These are phyloP conservation scores for Serendipita vermifera DNA, from an alignment of 768 basidiomycete genomes.

Conservation along the genomic window DNA sequence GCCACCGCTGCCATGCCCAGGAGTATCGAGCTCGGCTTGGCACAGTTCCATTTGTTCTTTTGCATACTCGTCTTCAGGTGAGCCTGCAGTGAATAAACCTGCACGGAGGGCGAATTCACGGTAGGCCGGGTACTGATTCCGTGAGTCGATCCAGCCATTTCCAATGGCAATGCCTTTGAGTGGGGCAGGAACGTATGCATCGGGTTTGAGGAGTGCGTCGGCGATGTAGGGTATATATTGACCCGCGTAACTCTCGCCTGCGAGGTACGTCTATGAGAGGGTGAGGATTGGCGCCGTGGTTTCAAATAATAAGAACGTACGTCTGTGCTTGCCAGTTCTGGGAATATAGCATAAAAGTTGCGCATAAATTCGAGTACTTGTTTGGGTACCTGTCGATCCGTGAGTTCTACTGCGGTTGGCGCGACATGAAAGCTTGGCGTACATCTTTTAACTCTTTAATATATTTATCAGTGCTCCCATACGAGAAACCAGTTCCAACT, in stretches of 20 bases:
- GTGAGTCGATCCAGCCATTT: conserved; percentile 95
- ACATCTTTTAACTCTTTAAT: conserved; percentile 68
- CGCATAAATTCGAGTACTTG: conserved; percentile 74
- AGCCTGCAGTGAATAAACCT: conserved; percentile 58
- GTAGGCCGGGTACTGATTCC: conserved; percentile 79
- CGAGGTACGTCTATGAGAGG: conserved; percentile 70
- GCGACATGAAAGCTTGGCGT: conserved; percentile 12
- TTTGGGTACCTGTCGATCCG: conserved; percentile 41
- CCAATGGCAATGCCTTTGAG: conserved; percentile 81
- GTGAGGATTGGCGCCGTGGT: neutral
- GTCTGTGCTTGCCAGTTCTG: conserved; percentile 70
- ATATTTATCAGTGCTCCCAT: conserved; percentile 72
- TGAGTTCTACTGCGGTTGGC: conserved; percentile 3
- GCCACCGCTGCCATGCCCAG: conserved; percentile 33
- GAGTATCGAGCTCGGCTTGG: conserved; percentile 35
- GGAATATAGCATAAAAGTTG: conserved; percentile 86
- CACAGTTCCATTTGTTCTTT: conserved; percentile 51
- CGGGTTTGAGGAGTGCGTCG: conserved; percentile 49
- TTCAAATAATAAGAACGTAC: conserved; percentile 38
- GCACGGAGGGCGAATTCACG: conserved; percentile 73
- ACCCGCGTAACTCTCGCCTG: conserved; percentile 93
- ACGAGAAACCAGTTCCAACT: conserved; percentile 89
- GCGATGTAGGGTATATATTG: conserved; percentile 97
- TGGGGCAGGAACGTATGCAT: conserved; percentile 43
- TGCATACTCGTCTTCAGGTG: conserved; percentile 47